These are phyloP conservation scores for Candida dubliniensis DNA, from an alignment of 1,139 yeast genomes.

Conservation along the genomic window DNA sequence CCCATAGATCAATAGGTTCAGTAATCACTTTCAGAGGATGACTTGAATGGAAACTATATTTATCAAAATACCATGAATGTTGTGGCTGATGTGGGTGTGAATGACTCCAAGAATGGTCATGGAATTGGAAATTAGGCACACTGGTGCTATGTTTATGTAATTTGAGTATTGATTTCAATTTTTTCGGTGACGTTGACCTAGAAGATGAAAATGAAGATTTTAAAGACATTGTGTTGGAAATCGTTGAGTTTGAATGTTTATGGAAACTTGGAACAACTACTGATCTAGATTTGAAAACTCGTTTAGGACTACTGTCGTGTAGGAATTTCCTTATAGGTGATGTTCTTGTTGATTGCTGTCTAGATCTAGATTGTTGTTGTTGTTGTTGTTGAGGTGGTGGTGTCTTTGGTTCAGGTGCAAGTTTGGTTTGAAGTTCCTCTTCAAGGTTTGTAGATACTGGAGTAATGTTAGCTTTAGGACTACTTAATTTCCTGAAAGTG, in stretches of 20 bases:
- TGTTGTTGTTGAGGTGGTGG: constrained; percentile 17
- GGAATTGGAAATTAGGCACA: constrained; percentile 11
- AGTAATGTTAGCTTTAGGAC: neutral
- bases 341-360: constrained; percentile 8
- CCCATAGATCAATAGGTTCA: constrained; percentile 37
- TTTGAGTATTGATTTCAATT: constrained; percentile 23
- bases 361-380: constrained; percentile 8
- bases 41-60: constrained; percentile 3
- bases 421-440: neutral
- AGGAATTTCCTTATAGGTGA: constrained; percentile 39
- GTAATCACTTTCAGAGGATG: constrained; percentile 4
- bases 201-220: constrained; percentile 29
- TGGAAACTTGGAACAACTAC: constrained; percentile 15
- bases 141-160: constrained; percentile 15
- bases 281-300: constrained; percentile 21
- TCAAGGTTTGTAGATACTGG: neutral
- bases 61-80: neutral
- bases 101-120: neutral
- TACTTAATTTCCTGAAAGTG: constrained; percentile 8
- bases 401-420: neutral
- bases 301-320: constrained; percentile 34
- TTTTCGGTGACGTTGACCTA: constrained; percentile 33
- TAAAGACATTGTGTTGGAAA: constrained; percentile 32
- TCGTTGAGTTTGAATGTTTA: constrained; percentile 29
- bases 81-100: constrained; percentile 1